phyloP scores from a whole-genome alignment of 257 asterid species.

The Primulina tabacum region DNA sequence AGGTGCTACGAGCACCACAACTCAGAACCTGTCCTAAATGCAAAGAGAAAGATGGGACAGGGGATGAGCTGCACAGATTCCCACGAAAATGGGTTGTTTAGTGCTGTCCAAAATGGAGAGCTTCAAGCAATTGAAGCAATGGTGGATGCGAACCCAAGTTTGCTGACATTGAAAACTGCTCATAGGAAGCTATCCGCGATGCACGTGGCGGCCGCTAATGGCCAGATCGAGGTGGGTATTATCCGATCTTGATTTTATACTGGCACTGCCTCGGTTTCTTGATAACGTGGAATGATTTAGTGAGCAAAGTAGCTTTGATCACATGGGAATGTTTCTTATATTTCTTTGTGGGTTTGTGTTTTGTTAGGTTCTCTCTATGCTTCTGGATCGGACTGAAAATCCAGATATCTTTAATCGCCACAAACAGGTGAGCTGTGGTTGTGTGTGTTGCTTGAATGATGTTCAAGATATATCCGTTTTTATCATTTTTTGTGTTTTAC shows the following conservation, averaged over 20 bases:
- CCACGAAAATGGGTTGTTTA: slow-evolving; percentile 45
- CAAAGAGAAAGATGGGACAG: slow-evolving; percentile 56
- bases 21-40: slow-evolving; percentile 17
- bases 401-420: slow-evolving; percentile 75
- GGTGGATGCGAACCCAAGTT: slow-evolving; percentile 49
- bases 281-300: slow-evolving; percentile 11
- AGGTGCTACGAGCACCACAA: slow-evolving; percentile 23
- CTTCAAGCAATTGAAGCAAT: slow-evolving; percentile 50
- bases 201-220: slow-evolving; percentile 73
- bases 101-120: slow-evolving; percentile 70
- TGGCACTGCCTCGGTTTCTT: neutral
- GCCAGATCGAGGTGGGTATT: slow-evolving; percentile 61
- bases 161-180: slow-evolving; percentile 36
- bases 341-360: slow-evolving; percentile 13
- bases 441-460: slow-evolving; percentile 11
- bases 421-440: slow-evolving; percentile 55
- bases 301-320: slow-evolving; percentile 23
- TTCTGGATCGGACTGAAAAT: slow-evolving; percentile 58
- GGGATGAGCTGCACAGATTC: slow-evolving; percentile 50
- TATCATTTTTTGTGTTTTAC: neutral
- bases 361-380: slow-evolving; percentile 63
- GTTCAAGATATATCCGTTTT: neutral
- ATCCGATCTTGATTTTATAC: slow-evolving; percentile 11
- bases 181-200: slow-evolving; percentile 53
- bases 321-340: neutral